Evolutionary conservation across 495 filamentous ascomycete species (phyloP).

Genomic region (Hyaloscypha hepaticicola): DNA sequence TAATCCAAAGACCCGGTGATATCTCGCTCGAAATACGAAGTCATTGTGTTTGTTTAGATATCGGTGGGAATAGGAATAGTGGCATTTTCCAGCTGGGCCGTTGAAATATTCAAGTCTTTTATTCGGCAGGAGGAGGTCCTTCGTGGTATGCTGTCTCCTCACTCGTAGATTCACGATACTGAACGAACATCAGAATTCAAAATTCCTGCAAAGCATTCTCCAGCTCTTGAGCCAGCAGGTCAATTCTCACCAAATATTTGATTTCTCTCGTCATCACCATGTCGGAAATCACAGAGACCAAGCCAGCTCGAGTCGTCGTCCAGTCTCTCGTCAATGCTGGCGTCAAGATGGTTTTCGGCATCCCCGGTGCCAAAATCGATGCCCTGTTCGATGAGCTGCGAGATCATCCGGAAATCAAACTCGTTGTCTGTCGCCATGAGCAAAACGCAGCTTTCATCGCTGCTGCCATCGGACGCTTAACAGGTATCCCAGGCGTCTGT

Average conservation of each 20-base stretch:
- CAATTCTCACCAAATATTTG: too few relatives aligned
- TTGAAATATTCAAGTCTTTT: too few relatives aligned
- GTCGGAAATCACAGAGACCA: constrained; percentile 12
- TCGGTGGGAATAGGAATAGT: too few relatives aligned
- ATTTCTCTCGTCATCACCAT: neutral
- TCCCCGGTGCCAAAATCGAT: constrained; percentile 42
- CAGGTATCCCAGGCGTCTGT: constrained; percentile 37
- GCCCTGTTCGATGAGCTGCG: constrained; percentile 39
- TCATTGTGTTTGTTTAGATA: too few relatives aligned
- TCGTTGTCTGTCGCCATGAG: constrained; percentile 41
- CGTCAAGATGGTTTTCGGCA: constrained; percentile 40
- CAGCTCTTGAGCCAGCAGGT: too few relatives aligned
- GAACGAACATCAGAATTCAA: too few relatives aligned
- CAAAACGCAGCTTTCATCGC: constrained; percentile 45
- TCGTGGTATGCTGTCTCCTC: too few relatives aligned
- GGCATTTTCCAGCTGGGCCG: too few relatives aligned
- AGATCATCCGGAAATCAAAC: constrained; percentile 40
- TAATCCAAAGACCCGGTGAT: neutral
- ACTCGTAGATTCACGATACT: too few relatives aligned
- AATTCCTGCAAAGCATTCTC: too few relatives aligned
- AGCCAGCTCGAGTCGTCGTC: constrained; percentile 40
- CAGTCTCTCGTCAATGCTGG: constrained; percentile 40
- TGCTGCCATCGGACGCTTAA: constrained; percentile 37
- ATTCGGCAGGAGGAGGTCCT: too few relatives aligned
- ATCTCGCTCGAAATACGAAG: neutral